Base-by-base conservation (phyloP, 768 basidiomycete species). In the Rossbeevera mucosa region DNA sequence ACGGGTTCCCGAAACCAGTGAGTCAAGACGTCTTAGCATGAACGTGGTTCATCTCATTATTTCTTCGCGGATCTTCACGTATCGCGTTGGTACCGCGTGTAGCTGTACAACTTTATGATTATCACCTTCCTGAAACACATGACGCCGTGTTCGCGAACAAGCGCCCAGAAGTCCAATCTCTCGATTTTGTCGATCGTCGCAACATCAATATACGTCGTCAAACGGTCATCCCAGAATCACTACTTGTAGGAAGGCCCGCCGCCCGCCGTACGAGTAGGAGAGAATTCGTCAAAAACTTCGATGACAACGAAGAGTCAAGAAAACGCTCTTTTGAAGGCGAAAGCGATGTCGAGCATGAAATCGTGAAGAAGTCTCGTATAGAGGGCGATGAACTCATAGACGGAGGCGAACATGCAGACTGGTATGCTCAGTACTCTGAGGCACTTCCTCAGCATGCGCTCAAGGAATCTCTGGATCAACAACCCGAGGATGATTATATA, bases 301-400 rank as follows among this genome's bases (percentile, higher is more conserved):
- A 66, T 51, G 54, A 51, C 18, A 58, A 55, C 21, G 60, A 67
- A 59, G 64, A 71, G 55, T 61, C 70, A 58, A 64, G 56, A 54
- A 78, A 81, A 66, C 77, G 78, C 52, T 69, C 68, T 9, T 68
- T 72, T 25, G 74, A 75, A 51, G 75, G 76, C 33, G 74, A 74
- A 48, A 75, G 75, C 40, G 75, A 73, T 25, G 66, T 68, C 55
- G 74, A 76, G 47, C 60, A 59, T 44, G 72, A 74, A 54, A 70
- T 70, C 55, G 58, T 71, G 18, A 84, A 83, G 70, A 80, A 80
- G 65, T 72, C 75, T 50, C 76, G 79, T 51, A 68, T 79, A n/a
- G 79, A 79, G 44, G 74, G 68, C 31, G 75, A 78, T 42, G 76
- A 77, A 20, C 63, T 73, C 47, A 73, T 74, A 51, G 76, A 78